A percentile compares a stretch with the other conserved stretches of the same genome.
phyloP scores from a whole-genome alignment of 2,329 filamentous ascomycete species.

The Aspergillus ochraceoroseus region DNA sequence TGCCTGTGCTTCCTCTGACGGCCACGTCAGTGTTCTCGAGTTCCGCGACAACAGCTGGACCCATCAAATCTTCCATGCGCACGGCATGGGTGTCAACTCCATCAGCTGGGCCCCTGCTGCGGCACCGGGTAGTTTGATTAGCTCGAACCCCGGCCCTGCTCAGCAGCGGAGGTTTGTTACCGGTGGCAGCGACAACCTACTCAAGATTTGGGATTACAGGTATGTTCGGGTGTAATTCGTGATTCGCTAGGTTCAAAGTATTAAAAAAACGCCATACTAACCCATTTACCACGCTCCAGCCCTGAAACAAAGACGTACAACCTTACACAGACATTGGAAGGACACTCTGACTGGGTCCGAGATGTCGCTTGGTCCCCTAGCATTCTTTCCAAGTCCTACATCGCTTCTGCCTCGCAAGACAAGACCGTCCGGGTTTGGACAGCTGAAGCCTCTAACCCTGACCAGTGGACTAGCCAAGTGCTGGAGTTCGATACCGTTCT shows the following conservation, averaged over 20 bases:
- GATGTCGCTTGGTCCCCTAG: slow-evolving; percentile 97
- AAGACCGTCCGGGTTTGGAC: slow-evolving; percentile 99
- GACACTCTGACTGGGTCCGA: slow-evolving; percentile 93
- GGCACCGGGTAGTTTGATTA: slow-evolving; percentile 76
- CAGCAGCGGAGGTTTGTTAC: slow-evolving; percentile 83
- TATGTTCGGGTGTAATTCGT: too few species aligned
- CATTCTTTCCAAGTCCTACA: slow-evolving; percentile 91
- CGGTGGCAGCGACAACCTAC: slow-evolving; percentile 84
- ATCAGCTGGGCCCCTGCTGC: slow-evolving; percentile 92
- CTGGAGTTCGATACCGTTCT: slow-evolving; percentile 83
- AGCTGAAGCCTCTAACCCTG: slow-evolving; percentile 59
- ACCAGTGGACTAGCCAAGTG: slow-evolving; percentile 78
- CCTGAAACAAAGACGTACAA: slow-evolving; percentile 51
- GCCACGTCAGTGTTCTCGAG: slow-evolving; percentile 87
- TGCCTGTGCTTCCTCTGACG: slow-evolving; percentile 89
- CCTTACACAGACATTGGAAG: slow-evolving; percentile 56
- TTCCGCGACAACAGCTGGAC: slow-evolving; percentile 95
- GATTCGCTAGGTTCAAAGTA: too few species aligned
- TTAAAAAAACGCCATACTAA: too few species aligned
- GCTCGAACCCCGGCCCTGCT: slow-evolving; percentile 58
- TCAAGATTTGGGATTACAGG: slow-evolving; percentile 90
- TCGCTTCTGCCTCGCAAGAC: slow-evolving; percentile 91
- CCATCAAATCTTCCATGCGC: slow-evolving; percentile 82
- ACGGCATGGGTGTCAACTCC: slow-evolving; percentile 90
- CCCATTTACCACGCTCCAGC: slow-evolving; percentile 30